Percentiles rank a stretch among this genome's conserved stretches.
Conservation (phyloP, 2,329 filamentous ascomycete genomes). For the Alternaria conjuncta region DNA sequence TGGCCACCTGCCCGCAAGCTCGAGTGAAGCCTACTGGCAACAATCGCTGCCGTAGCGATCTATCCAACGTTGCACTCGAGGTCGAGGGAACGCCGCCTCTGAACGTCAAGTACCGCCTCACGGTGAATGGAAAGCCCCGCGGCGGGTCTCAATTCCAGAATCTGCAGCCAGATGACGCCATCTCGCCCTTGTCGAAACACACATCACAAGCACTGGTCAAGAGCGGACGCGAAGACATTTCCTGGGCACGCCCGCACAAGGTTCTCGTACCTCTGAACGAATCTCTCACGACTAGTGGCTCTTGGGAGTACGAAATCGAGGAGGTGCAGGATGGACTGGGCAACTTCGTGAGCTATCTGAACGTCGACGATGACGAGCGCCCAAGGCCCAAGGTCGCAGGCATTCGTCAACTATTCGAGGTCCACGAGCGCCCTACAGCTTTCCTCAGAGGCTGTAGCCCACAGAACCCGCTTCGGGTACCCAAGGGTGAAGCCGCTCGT, state of each 20-base stretch:
- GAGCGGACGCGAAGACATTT: slow-evolving; percentile 68
- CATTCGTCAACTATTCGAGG: slow-evolving; percentile 78
- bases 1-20: slow-evolving; percentile 85
- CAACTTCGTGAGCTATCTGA: slow-evolving; percentile 79
- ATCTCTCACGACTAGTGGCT: slow-evolving; percentile 77
- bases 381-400: slow-evolving; percentile 65
- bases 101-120: slow-evolving; percentile 89
- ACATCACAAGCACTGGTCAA: slow-evolving; percentile 64
- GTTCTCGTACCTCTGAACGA: slow-evolving; percentile 89
- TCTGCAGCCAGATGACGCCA: slow-evolving; percentile 85
- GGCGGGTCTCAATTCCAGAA: slow-evolving; percentile 86
- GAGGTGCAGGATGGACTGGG: slow-evolving; percentile 91
- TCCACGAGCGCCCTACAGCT: slow-evolving; percentile 83
- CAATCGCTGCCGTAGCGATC: slow-evolving; percentile 81
- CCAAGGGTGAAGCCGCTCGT: slow-evolving; percentile 70
- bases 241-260: slow-evolving; percentile 79
- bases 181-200: slow-evolving; percentile 74
- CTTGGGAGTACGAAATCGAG: slow-evolving; percentile 89
- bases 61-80: slow-evolving; percentile 83
- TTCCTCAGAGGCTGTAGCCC: slow-evolving; percentile 77
- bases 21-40: slow-evolving; percentile 69
- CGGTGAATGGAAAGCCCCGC: slow-evolving; percentile 81
- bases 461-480: slow-evolving; percentile 80
- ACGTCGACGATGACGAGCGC: slow-evolving; percentile 68
- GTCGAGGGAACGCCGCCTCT: slow-evolving; percentile 89